phyloP scores from a whole-genome alignment of 208 protist genomes.

The Entamoeba nuttalli region DNA sequence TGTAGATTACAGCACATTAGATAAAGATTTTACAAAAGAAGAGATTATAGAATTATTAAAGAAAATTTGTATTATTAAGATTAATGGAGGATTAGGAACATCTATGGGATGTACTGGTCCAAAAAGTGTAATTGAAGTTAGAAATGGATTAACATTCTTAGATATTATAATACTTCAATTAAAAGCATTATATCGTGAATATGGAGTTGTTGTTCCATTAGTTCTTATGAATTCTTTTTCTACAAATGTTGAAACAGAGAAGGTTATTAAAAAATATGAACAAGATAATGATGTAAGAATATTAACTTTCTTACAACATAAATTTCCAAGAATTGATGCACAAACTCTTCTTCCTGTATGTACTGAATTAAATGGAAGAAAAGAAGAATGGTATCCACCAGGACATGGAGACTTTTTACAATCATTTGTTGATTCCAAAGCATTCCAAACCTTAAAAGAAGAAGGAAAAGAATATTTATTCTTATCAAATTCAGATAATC shows the following conservation, averaged over 20 bases:
- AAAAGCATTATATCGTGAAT: conserved; percentile 58
- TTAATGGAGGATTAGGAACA: conserved; percentile 55
- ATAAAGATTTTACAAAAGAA: background rate
- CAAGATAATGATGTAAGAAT: background rate
- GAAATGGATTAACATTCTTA: conserved; percentile 77
- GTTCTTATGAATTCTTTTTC: conserved; percentile 94
- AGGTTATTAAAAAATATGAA: background rate
- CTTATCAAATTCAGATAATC: conserved; percentile 95
- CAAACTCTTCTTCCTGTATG: conserved; percentile 49
- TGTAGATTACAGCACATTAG: background rate
- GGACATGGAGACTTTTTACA: conserved; percentile 95
- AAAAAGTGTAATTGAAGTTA: conserved; percentile 70
- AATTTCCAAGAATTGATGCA: conserved; percentile 50
- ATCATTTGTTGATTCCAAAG: conserved; percentile 57
- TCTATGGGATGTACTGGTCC: conserved; percentile 69
- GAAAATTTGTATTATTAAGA: conserved; percentile 23
- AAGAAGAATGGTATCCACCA: conserved; percentile 76
- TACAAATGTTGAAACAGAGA: conserved; percentile 49
- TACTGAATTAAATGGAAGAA: background rate
- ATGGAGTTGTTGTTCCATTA: conserved; percentile 67
- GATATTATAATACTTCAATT: conserved; percentile 82
- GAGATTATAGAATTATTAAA: background rate
- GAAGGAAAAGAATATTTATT: conserved; percentile 85
- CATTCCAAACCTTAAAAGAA: conserved; percentile 51
- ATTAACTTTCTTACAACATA: background rate